Evolutionary conservation across 768 basidiomycete genomes (phyloP), one percentile per base, ranked within the genome.

Genomic region (Tubosaeta sp.): DNA sequence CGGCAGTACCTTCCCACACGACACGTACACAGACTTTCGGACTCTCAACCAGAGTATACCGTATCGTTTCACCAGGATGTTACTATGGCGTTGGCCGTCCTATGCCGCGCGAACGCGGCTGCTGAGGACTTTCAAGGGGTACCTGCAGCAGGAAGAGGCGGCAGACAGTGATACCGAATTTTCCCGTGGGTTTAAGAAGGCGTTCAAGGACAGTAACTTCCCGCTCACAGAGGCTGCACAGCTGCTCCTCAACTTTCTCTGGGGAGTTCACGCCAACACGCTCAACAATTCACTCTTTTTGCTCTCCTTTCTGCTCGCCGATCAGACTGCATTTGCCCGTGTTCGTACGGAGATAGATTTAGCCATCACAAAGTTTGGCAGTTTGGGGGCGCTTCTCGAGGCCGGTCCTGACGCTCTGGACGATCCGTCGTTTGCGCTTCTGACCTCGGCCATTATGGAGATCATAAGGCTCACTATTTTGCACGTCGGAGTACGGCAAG

Each of bases 281-380:
- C 3, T 67, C 29, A 58, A 44, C 49, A 64, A 55, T 44, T 24
- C 55, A 0, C 55, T 59, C 32, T 62, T 64, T 16, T 42, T 53
- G 24, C 31, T 65, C 2, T 52, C 57, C 0, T 62, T 52, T 31
- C 66, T 82, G 22, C 66, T 81, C 29, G 69, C 72, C 43, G 62
- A 76, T 48, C 75, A 75, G 0, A 60, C 65, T 18, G 72, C 67
- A 1, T 67, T 80, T 63, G 67, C 70, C 25, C 74, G 71, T 46
- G 69, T 80, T 6, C 74, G 75, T 2, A 63, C 67, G 4, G 77
- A 82, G 51, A 63, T 82, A 12, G 79, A 81, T 34, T 22, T 14
- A 8, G 59, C 55, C 1, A 43, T 65, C 6, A 21, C 51, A 25
- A 55, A 30, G 9, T 59, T 45, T 1, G 49, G 59, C 2, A 35